Evolutionary conservation across 176 grass and related monocot species (phyloP).

Genomic region (Eleusine coracana): DNA sequence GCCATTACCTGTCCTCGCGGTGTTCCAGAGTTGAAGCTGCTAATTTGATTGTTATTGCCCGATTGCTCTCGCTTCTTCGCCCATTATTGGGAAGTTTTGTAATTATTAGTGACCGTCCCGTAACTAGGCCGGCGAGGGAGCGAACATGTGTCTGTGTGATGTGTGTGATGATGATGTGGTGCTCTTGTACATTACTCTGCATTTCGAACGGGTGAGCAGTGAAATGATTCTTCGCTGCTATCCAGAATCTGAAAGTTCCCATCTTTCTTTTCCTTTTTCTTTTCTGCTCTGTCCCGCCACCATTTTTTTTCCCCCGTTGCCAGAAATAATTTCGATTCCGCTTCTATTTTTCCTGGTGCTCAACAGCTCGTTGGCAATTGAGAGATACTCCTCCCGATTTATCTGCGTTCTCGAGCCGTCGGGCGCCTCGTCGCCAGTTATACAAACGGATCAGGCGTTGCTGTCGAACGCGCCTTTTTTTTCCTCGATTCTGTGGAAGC

Average conservation of each 20-base stretch:
- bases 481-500: background rate
- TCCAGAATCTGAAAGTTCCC: background rate
- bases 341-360: background rate
- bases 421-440: too few relatives aligned
- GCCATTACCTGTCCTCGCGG: background rate
- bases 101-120: constrained; percentile 42
- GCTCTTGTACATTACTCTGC: background rate
- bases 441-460: background rate
- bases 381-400: background rate
- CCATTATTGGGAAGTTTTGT: constrained; percentile 47
- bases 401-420: background rate
- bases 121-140: constrained; percentile 15
- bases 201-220: background rate
- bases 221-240: constrained; percentile 22
- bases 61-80: background rate
- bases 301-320: background rate
- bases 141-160: background rate
- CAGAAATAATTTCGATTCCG: background rate
- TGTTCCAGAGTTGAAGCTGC: background rate
- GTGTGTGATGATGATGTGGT: background rate
- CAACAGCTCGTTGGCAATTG: background rate
- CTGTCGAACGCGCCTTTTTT: background rate
- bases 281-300: too few relatives aligned
- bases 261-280: background rate
- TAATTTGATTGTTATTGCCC: background rate